Base-by-base conservation (phyloP, 2,329 filamentous ascomycete species). In the Fusarium armeniacum region DNA sequence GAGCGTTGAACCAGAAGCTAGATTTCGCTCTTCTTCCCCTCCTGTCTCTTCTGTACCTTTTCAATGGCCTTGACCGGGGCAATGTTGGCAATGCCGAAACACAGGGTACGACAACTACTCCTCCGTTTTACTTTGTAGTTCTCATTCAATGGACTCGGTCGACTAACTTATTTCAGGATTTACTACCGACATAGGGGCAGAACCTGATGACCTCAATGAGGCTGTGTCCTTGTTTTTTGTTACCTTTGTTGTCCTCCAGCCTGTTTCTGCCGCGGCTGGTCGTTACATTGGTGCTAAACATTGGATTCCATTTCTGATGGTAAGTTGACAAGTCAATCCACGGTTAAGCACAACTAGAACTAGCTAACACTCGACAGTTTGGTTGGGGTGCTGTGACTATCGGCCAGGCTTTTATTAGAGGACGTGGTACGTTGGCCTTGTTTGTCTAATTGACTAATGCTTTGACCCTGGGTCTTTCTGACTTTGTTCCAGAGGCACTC, bases 1-100 rank as follows among this genome's bases (percentile, higher is more conserved):
- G 55, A 32, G 59, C 69, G 13, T 45, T 81, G 53, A 80, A 80
- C 62, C 73, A 77, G 24, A 81, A 79, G 64, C 67, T 80, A 30
- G 80, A 82, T 52, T 32, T 79, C 22, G 73, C 76, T 20, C 73
- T 82, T 5, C 71, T 82, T 11, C 80, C 80, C 6, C 72, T 82
- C 8, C 68, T 82, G 4, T 81, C 80, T 15, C 71, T 81, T 12
- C 73, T 82, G 18, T 82, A 82, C 45, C 73, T 82, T 5, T 80
- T 81, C 64, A 82, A 82, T 58, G 78, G 79, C 2, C 75, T 82
- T 3, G 81, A 82, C 62, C 76, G 80, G 33, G 76, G 78, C 24
- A 82, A 82, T 30, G 75, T 82, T 33, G 81, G 81, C 30, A 82
- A 82, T 62, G 81, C 81, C 8, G 77, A 81, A 61, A 78, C 80